Evolutionary conservation across 345 rosid species (phyloP), one percentile per base, ranked within the genome.

Genomic region (Gossypium bickii): DNA sequence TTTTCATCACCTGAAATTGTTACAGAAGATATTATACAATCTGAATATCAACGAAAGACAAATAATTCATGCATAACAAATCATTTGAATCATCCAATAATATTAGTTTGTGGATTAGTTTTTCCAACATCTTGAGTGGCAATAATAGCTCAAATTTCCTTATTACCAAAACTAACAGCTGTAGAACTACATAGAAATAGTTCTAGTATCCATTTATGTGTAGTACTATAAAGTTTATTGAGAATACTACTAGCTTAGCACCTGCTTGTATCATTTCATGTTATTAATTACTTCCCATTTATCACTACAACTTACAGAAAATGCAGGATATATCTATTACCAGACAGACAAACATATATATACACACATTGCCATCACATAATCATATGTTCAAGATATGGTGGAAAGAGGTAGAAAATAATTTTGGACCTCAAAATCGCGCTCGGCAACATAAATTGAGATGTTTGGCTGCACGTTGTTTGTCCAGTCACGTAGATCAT

Each of bases 401-500:
- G 12, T 11, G 43, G 38, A 56, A 10, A 29, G 56, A n/a, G 49
- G 12, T 71, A 53, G 29, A 74, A 49, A 15, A 43, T 18, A 48
- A 51, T 13, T 70, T 63, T 22, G 52, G 67, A 92, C 97, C 96
- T 92, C 96, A 64, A 94, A 84, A 82, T 93, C 98, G 63, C 94
- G 94, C 66, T 76, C 57, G 70, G 94, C 92, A 66, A 89, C 93
- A 76, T 89, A 92, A 74, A 92, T 92, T 75, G 97, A 94, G 80
- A 94, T 90, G 70, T 77, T 68, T 47, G 89, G 87, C 82, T 92
- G 97, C 76, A 94, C 83, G 70, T 92, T 92, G 84, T 94, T 94
- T 56, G 98, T 94, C 98, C 98, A 94, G 79, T 94, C 98, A 70
- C 93, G 94, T 77, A 94, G 97, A 89, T 92, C 97, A 78, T 92